Evolutionary conservation across 805 yeast genomes (phyloP), one percentile per base, ranked within the genome.

Genomic region (Saturnispora galanensis): DNA sequence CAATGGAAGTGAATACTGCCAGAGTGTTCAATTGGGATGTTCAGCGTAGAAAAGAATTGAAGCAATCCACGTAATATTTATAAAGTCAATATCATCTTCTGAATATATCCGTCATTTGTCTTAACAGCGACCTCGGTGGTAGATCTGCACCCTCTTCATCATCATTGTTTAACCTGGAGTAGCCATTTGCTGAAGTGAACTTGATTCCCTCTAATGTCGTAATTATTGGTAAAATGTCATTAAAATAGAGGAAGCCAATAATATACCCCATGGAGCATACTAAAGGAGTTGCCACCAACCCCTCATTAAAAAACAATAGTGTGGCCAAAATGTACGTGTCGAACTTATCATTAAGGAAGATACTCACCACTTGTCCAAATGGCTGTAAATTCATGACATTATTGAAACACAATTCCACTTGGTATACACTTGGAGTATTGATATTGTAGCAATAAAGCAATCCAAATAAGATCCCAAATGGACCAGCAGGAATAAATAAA

Each of bases 1-100:
- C 97, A 3, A 86, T 93, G 89, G 97, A 93, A 63, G 98, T 93
- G 42, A 93, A 93, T 59, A 87, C 95, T 13, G 97, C 98, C 1
- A 74, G 98, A 52, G 71, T 84, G 59, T 85, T 84, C 59, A 85
- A 85, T 56, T 84, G 90, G 89, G 94, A 84, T 58, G 90, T 85
- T 9, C 84, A 81, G 57, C 73, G 85, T 64, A 76, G 89, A 62
- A 81, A 68, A 63, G 66, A 54, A 57, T 39, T 54, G 16, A 69
- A 71, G 50, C 64, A 18, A n/a, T 16, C 17, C 34, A 15, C 28
- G 35, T 26, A 16, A 21, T 11, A 26, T 10, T 18, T 35, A 29
- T 15, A 13, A 9, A 16, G 13, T 38, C 15, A 29, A 11, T 15
- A 29, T 30, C 34, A 35, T 44, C 57, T 62, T 55, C 81, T 67